Evolutionary conservation across 148 eudicot species (phyloP).

Genomic region (Dysphania ambrosioides): DNA sequence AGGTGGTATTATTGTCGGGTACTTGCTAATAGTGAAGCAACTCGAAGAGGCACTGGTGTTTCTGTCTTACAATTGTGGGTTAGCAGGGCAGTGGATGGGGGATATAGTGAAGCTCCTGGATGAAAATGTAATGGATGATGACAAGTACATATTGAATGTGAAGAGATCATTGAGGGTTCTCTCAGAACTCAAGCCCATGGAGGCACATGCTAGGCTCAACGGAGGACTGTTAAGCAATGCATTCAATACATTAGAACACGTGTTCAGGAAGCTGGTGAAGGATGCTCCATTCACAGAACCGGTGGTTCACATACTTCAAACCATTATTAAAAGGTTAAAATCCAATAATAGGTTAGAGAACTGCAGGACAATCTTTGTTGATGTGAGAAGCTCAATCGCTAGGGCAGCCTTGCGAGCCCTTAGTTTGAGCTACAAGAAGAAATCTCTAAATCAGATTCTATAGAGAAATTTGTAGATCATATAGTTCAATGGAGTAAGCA

Average conservation of each 20-base stretch:
- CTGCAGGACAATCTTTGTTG: slow-evolving; percentile 45
- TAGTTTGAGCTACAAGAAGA: slow-evolving; percentile 44
- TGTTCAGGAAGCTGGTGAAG: slow-evolving; percentile 42
- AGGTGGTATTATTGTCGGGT: slow-evolving; percentile 33
- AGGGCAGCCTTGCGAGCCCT: slow-evolving; percentile 47
- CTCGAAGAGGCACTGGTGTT: slow-evolving; percentile 61
- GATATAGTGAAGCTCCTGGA: slow-evolving; percentile 46
- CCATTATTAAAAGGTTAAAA: slow-evolving; percentile 45
- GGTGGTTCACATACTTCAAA: slow-evolving; percentile 43
- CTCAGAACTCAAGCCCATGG: slow-evolving; percentile 43
- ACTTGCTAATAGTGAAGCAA: slow-evolving; percentile 43
- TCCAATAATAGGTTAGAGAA: slow-evolving; percentile 40
- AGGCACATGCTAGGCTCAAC: slow-evolving; percentile 31
- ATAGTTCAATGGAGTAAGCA: slow-evolving; percentile 57
- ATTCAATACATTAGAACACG: slow-evolving; percentile 41
- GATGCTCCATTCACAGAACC: slow-evolving; percentile 28
- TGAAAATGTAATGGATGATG: slow-evolving; percentile 34
- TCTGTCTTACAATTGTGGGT: slow-evolving; percentile 49
- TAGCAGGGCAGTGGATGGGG: slow-evolving; percentile 65
- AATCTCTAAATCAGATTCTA: slow-evolving; percentile 54
- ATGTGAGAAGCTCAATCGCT: slow-evolving; percentile 46
- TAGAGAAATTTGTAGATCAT: slow-evolving; percentile 46
- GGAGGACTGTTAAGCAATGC: slow-evolving; percentile 54
- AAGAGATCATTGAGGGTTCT: slow-evolving; percentile 44
- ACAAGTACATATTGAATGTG: slow-evolving; percentile 34